Conservation (phyloP, 768 basidiomycete species). For the Termitomyces sp. region DNA sequence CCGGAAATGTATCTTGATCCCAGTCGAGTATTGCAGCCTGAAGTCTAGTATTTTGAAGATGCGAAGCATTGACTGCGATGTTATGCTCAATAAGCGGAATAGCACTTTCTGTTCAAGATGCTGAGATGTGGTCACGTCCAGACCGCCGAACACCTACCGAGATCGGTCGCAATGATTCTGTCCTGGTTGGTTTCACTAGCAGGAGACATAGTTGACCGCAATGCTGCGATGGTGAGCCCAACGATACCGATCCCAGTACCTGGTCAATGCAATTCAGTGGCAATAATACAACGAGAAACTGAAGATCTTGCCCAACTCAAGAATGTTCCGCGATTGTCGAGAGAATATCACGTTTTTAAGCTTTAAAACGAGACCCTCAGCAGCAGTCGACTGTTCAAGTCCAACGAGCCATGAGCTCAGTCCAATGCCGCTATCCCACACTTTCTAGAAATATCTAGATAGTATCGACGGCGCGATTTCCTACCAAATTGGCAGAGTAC, state of each 20-base stretch:
- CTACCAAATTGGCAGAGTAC: not conserved
- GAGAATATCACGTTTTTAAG: constrained; percentile 37
- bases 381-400: constrained; percentile 18
- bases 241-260: constrained; percentile 88
- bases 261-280: constrained; percentile 20
- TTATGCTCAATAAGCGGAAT: constrained; percentile 76
- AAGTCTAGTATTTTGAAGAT: constrained; percentile 27
- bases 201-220: constrained; percentile 35
- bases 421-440: constrained; percentile 93
- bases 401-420: constrained; percentile 72
- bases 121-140: not conserved
- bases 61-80: constrained; percentile 38
- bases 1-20: constrained; percentile 57
- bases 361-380: constrained; percentile 4
- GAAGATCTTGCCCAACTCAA: constrained; percentile 63
- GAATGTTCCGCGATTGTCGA: constrained; percentile 32
- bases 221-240: constrained; percentile 55
- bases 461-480: constrained; percentile 15
- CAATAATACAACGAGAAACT: not conserved
- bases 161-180: constrained; percentile 62
- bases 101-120: constrained; percentile 55
- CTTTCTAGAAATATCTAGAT: constrained; percentile 61
- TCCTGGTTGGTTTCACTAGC: constrained; percentile 16
- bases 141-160: constrained; percentile 43
- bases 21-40: constrained; percentile 60